Base-by-base conservation (phyloP, 1,284 basidiomycete species). In the Puccinia triticina region DNA sequence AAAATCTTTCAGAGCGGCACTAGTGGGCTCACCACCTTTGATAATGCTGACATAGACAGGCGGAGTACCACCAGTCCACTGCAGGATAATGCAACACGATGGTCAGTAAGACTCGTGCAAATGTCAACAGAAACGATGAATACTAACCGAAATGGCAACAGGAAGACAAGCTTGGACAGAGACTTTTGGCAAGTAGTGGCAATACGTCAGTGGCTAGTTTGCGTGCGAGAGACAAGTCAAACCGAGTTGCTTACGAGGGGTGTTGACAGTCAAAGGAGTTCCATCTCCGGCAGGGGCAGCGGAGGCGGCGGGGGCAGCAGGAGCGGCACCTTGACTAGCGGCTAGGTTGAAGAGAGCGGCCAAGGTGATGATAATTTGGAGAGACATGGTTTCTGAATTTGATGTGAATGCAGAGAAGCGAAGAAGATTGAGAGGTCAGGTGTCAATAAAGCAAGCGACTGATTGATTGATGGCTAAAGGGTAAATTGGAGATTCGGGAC, bases 1-100 rank as follows among this genome's bases (percentile, higher is more conserved):
- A 48, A 74, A 57, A n/a, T 74, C 72, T 74, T 53, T 34, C 14
- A 74, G 8, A 23, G 29, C 21, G 18, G 40, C 12, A 21, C 72
- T 48, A 7, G 7, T 29, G 18, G 90, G 84, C 85, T 93, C 90
- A 71, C 90, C 91, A 91, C 92, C 92, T 75, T 92, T 93, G 77
- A 93, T 86, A 83, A 93, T 85, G 40, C 90, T 88, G 83, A 93
- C 83, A 87, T 89, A 94, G 88, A 90, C 94, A 0, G 93, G 93
- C 0, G 88, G 74, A 0, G 84, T 82, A 64, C 92, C 92, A 43
- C 88, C 90, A 40, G 84, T 75, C 91, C 91, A 94, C 10, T 86
- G 87, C 83, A 93, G 84, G 84, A 23, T 1, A 32, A 34, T 29
- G 23, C 21, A 2, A 18, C 26, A 46, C n/a, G 10, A 8, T 0